These are phyloP conservation scores for Talaromyces sp. DNA, from an alignment of 2,329 filamentous ascomycete genomes.

Conservation along the genomic window DNA sequence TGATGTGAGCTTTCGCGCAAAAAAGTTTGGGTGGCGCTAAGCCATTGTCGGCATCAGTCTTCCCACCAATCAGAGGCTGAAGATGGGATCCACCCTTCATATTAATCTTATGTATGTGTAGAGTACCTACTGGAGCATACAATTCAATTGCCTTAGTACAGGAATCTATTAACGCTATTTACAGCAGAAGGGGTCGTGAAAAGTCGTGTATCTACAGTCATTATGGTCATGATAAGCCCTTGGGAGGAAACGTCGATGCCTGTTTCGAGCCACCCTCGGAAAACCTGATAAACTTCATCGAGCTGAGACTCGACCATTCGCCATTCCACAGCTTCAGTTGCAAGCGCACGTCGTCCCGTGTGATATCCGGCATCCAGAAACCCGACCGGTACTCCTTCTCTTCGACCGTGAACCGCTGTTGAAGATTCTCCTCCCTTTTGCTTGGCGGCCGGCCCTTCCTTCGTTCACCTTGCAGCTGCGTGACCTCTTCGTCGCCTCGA, in stretches of 20 bases:
- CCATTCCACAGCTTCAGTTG: conserved; percentile 72
- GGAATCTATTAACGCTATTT: neutral
- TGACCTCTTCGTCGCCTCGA: conserved; percentile 32
- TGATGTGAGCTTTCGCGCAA: conserved; percentile 11
- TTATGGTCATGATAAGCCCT: conserved; percentile 42
- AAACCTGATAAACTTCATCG: conserved; percentile 71
- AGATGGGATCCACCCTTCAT: neutral
- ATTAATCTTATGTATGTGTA: neutral
- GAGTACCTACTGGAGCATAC: neutral
- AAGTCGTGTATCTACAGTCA: conserved; percentile 1
- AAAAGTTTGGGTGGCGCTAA: conserved; percentile 23
- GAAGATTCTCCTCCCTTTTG: conserved; percentile 70
- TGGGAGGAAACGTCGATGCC: conserved; percentile 74
- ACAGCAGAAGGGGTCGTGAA: conserved; percentile 10
- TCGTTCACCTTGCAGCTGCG: conserved; percentile 53
- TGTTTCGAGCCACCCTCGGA: conserved; percentile 59
- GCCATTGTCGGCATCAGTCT: neutral
- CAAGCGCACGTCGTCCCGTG: conserved; percentile 58
- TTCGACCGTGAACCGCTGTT: conserved; percentile 64
- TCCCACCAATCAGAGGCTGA: conserved; percentile 6
- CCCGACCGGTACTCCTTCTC: conserved; percentile 76
- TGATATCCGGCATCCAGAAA: conserved; percentile 74
- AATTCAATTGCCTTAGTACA: neutral
- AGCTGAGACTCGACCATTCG: conserved; percentile 73
- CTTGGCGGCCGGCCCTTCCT: conserved; percentile 74